These are phyloP conservation scores for Physcia stellaris DNA, from an alignment of 495 filamentous ascomycete genomes.

Conservation along the genomic window DNA sequence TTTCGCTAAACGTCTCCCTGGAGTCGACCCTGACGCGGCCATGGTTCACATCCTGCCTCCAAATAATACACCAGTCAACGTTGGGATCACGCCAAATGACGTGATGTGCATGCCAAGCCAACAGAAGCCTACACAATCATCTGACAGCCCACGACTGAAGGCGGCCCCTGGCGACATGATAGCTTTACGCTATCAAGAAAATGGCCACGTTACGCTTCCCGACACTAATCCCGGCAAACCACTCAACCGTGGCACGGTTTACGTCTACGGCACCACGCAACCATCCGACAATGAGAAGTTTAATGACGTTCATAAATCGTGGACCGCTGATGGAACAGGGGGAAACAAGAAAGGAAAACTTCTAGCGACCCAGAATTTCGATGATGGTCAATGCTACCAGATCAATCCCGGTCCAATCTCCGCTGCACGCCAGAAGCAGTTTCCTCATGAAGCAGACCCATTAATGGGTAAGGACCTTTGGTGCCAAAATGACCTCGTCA, in stretches of 20 bases:
- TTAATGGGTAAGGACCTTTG: conserved; percentile 40
- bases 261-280: conserved; percentile 67
- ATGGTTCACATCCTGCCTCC: conserved; percentile 44
- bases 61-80: conserved; percentile 22
- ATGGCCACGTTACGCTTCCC: conserved; percentile 71
- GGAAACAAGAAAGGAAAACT: conserved; percentile 62
- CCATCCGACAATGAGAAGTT: conserved; percentile 48
- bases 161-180: conserved; percentile 54
- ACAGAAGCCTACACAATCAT: conserved; percentile 36
- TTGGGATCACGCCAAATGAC: conserved; percentile 23
- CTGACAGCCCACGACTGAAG: conserved; percentile 45
- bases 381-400: conserved; percentile 79
- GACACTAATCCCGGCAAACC: conserved; percentile 47
- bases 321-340: conserved; percentile 64
- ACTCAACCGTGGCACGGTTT: conserved; percentile 56
- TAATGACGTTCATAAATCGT: conserved; percentile 52
- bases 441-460: conserved; percentile 27
- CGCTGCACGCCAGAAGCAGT: conserved; percentile 34
- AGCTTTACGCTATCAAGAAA: conserved; percentile 67
- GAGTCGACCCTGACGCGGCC: conserved; percentile 33
- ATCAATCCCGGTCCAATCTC: conserved; percentile 40
- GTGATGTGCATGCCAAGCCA: conserved; percentile 43
- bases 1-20: conserved; percentile 35
- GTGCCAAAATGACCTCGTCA: conserved; percentile 65
- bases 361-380: conserved; percentile 59